These are phyloP conservation scores for Cryptosporidium felis DNA, from an alignment of 169 alveolate species.

Conservation along the genomic window DNA sequence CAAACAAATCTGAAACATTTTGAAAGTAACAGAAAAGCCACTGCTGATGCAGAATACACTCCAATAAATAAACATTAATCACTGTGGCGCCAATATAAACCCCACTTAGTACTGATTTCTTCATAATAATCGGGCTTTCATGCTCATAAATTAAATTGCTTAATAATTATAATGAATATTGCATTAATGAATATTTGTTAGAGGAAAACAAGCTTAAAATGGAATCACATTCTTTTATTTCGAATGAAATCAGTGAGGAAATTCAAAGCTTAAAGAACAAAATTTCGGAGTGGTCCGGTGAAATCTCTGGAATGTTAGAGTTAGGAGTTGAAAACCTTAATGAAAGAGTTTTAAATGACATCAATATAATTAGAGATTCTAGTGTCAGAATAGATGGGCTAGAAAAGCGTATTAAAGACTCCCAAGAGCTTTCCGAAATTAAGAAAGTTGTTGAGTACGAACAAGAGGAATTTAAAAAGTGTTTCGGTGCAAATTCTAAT, in stretches of 20 bases:
- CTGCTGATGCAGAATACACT: conserved; percentile 40
- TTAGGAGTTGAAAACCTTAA: conserved; percentile 3
- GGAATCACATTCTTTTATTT: conserved; percentile 35
- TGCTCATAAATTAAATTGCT: background rate
- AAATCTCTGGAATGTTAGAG: conserved; percentile 20
- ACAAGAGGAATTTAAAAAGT: conserved; percentile 23
- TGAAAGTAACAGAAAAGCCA: conserved; percentile 84
- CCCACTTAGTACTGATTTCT: background rate
- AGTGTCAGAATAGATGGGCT: conserved; percentile 54
- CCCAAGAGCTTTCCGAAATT: conserved; percentile 52
- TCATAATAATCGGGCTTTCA: background rate
- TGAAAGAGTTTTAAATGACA: background rate
- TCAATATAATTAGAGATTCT: conserved; percentile 47
- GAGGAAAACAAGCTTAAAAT: background rate
- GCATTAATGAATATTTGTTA: no score
- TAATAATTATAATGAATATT: background rate
- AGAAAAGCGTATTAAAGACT: conserved; percentile 44
- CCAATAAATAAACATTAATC: background rate
- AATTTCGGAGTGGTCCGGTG: conserved; percentile 43
- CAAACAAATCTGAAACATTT: conserved; percentile 79
- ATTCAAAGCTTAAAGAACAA: conserved; percentile 24
- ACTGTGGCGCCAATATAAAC: background rate
- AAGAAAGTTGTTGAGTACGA: conserved; percentile 46
- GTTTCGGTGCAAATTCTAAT: background rate
- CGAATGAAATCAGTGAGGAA: conserved; percentile 41